Conservation (phyloP, 805 yeast genomes). For the Starmerella sirachaensis region DNA sequence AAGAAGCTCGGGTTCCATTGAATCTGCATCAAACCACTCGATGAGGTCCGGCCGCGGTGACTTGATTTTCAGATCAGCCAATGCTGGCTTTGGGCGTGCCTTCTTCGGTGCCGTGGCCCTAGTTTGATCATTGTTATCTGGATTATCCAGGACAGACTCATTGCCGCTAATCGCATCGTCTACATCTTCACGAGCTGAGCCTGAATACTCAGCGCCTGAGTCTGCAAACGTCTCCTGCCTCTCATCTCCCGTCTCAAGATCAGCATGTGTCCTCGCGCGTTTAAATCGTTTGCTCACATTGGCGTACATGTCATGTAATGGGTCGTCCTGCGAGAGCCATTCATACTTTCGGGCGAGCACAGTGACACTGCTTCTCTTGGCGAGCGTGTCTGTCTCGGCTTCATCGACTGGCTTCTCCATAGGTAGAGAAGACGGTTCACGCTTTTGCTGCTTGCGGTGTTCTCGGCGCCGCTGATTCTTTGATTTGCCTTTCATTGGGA, state of each 20-base stretch:
- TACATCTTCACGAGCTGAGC: background rate
- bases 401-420: background rate
- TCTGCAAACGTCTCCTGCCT: background rate
- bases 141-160: background rate
- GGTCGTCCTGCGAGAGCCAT: conserved; percentile 10
- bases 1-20: conserved; percentile 60
- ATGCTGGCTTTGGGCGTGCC: conserved; percentile 38
- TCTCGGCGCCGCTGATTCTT: conserved; percentile 10
- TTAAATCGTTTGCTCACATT: conserved; percentile 12
- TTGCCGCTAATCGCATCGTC: background rate
- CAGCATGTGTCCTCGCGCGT: background rate
- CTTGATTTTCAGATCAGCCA: conserved; percentile 54
- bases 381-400: background rate
- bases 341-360: conserved; percentile 14
- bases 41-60: conserved; percentile 57
- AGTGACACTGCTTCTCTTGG: conserved; percentile 1
- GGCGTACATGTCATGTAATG: conserved; percentile 16
- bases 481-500: conserved; percentile 6
- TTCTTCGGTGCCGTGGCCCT: conserved; percentile 7
- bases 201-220: background rate
- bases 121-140: no score
- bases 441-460: conserved; percentile 6
- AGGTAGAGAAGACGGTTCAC: background rate
- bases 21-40: conserved; percentile 81
- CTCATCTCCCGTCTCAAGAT: background rate